Evolutionary conservation across 257 asterid genomes (phyloP).

Genomic region (Gentiana dahurica): DNA sequence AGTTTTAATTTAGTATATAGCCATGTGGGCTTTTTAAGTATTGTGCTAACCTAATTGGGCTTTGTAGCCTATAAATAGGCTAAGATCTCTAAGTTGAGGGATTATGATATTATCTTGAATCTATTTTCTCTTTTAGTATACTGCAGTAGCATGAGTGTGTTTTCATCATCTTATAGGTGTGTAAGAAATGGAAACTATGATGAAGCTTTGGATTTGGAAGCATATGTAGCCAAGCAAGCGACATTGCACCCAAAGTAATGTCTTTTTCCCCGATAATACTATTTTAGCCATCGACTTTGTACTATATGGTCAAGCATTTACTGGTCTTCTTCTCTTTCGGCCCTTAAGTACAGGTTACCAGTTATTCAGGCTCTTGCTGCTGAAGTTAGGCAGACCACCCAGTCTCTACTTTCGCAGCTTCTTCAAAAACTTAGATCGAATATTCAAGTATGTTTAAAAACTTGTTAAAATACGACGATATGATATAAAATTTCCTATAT

Average conservation of each 20-base stretch:
- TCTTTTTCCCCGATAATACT: slow-evolving; percentile 12
- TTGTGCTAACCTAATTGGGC: no score
- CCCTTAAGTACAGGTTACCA: slow-evolving; percentile 54
- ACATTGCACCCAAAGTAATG: slow-evolving; percentile 92
- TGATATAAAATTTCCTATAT: slow-evolving; percentile 3
- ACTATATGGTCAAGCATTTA: background rate
- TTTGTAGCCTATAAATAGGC: no score
- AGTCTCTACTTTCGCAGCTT: slow-evolving; percentile 93
- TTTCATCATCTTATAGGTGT: slow-evolving; percentile 41
- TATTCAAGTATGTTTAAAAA: slow-evolving; percentile 56
- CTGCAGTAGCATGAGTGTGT: background rate
- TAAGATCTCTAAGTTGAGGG: no score
- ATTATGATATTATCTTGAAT: no score
- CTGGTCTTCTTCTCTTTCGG: slow-evolving; percentile 11
- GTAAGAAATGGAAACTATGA: slow-evolving; percentile 95
- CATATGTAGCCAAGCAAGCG: slow-evolving; percentile 82
- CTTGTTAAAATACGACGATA: background rate
- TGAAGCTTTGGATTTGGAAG: slow-evolving; percentile 96
- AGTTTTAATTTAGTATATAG: no score
- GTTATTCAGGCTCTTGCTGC: slow-evolving; percentile 91
- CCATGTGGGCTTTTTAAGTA: no score
- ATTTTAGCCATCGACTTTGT: slow-evolving; percentile 18
- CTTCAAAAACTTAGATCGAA: slow-evolving; percentile 93
- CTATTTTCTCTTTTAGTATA: no score
- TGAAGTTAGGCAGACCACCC: slow-evolving; percentile 88